A percentile compares a stretch with the other conserved stretches of the same genome.
phyloP scores from a whole-genome alignment of 2,329 filamentous ascomycete genomes.

The Chaetoscypha palmicola region DNA sequence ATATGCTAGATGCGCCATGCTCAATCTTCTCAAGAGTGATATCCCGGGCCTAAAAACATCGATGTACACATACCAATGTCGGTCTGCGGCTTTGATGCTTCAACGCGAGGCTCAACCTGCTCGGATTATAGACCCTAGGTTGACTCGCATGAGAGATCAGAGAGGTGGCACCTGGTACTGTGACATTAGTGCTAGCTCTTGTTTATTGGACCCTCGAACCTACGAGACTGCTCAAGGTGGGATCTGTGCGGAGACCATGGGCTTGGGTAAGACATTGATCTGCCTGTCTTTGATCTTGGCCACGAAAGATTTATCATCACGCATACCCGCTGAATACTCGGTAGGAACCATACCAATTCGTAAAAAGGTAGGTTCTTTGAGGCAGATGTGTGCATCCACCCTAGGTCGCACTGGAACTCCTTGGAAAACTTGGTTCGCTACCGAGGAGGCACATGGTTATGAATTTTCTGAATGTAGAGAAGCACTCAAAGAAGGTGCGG shows the following conservation, averaged over 20 bases:
- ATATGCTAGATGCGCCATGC: slow-evolving; percentile 46
- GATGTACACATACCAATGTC: slow-evolving; percentile 72
- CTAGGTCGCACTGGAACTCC: slow-evolving; percentile 61
- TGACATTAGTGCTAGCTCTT: slow-evolving; percentile 54
- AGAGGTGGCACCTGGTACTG: slow-evolving; percentile 60
- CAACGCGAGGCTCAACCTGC: slow-evolving; percentile 66
- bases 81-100: slow-evolving; percentile 76
- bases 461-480: slow-evolving; percentile 48
- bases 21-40: slow-evolving; percentile 45
- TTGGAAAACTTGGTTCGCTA: slow-evolving; percentile 60
- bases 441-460: slow-evolving; percentile 29
- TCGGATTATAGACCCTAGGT: slow-evolving; percentile 64
- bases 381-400: slow-evolving; percentile 68
- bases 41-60: slow-evolving; percentile 54
- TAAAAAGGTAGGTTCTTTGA: slow-evolving; percentile 52
- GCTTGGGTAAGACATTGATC: slow-evolving; percentile 80
- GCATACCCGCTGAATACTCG: slow-evolving; percentile 56
- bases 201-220: slow-evolving; percentile 58
- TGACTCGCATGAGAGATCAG: slow-evolving; percentile 55
- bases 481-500: slow-evolving; percentile 50
- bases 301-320: slow-evolving; percentile 61
- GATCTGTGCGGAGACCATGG: slow-evolving; percentile 76
- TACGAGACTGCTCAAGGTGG: slow-evolving; percentile 74
- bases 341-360: slow-evolving; percentile 33
- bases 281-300: slow-evolving; percentile 71